These are phyloP conservation scores for Gracilaria gracilis DNA, from an alignment of 23 red algal species.

Conservation along the genomic window DNA sequence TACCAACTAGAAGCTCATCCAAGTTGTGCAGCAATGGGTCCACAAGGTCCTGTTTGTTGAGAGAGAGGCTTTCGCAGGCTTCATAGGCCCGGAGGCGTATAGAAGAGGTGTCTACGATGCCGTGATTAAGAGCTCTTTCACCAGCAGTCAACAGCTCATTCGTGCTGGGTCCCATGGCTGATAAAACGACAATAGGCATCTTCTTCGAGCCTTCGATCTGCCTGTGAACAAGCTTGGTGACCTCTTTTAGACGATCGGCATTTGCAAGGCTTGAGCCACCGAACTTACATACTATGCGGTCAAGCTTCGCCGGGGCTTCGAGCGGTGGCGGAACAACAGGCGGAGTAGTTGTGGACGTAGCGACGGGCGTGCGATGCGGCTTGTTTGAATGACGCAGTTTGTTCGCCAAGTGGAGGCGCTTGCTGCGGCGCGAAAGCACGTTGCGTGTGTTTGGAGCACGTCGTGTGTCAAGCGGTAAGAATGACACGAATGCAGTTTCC, in stretches of 20 bases:
- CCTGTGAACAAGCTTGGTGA: slow-evolving; percentile 79
- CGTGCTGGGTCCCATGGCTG: slow-evolving; percentile 93
- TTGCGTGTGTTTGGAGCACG: neutral
- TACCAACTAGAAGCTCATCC: slow-evolving; percentile 94
- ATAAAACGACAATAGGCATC: slow-evolving; percentile 92
- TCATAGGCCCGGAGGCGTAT: slow-evolving; percentile 90
- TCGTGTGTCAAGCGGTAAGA: neutral
- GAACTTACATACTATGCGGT: slow-evolving; percentile 98
- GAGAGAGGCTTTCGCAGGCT: slow-evolving; percentile 82
- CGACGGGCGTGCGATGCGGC: neutral
- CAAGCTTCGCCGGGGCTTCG: slow-evolving; percentile 40
- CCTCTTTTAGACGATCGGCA: slow-evolving; percentile 86
- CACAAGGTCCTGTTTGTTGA: slow-evolving; percentile 87
- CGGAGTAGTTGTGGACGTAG: slow-evolving; percentile 4
- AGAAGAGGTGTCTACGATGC: slow-evolving; percentile 89
- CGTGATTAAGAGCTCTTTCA: slow-evolving; percentile 72
- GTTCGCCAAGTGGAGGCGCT: neutral
- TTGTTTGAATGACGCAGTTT: neutral
- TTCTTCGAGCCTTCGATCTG: slow-evolving; percentile 72
- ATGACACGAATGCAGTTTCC: neutral
- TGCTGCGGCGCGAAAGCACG: neutral
- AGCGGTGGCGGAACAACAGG: neutral
- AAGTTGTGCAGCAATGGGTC: slow-evolving; percentile 94
- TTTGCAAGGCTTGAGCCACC: slow-evolving; percentile 91
- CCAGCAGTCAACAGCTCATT: slow-evolving; percentile 94